phyloP scores from a whole-genome alignment of 192 early-diverging fungal species.

The Coemansia aciculifera region DNA sequence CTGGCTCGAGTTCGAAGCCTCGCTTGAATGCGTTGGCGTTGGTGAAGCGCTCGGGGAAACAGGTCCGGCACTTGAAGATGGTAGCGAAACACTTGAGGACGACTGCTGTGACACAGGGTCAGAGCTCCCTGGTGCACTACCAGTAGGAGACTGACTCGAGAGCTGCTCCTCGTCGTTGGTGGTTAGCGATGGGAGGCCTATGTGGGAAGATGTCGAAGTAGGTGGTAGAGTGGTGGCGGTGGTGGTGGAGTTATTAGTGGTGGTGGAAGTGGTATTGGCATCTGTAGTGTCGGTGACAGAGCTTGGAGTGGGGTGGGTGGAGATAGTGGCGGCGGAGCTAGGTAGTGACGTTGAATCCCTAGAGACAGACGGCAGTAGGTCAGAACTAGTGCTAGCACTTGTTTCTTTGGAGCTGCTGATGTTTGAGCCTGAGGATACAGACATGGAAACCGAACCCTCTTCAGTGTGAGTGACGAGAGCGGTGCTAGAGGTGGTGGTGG shows the following conservation, averaged over 20 bases:
- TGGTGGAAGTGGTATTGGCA: not conserved
- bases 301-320: not conserved
- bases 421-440: not conserved
- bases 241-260: not conserved
- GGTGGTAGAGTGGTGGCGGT: slow-evolving; percentile 10
- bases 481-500: not conserved
- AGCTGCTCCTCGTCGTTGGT: not conserved
- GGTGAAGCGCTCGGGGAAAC: not conserved
- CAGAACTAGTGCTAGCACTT: slow-evolving; percentile 12
- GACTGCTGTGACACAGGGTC: not conserved
- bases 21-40: not conserved
- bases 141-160: not conserved
- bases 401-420: not conserved
- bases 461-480: not conserved
- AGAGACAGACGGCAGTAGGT: slow-evolving; percentile 1
- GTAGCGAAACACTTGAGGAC: not conserved
- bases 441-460: not conserved
- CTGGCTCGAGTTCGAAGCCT: not conserved
- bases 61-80: not conserved
- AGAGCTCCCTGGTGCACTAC: not conserved
- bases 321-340: not conserved
- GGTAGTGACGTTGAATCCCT: not conserved
- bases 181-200: not conserved
- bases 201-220: slow-evolving; percentile 4
- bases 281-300: not conserved